phyloP scores from a whole-genome alignment of 2,329 filamentous ascomycete species.

The Beauveria pseudobassiana region DNA sequence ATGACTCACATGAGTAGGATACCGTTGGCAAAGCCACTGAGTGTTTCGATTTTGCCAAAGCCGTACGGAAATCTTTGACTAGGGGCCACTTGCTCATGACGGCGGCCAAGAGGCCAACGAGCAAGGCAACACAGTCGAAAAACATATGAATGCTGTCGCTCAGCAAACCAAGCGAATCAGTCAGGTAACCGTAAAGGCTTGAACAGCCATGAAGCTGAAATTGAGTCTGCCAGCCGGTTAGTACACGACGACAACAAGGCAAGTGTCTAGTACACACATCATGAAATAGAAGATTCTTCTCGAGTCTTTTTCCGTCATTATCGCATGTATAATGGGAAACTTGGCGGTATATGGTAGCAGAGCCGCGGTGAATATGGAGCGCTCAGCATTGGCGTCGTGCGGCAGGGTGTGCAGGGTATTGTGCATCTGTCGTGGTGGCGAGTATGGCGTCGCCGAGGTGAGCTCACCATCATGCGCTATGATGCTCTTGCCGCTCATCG shows the following conservation, averaged over 20 bases:
- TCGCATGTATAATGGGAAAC: constrained; percentile 75
- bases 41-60: constrained; percentile 91
- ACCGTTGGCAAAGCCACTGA: constrained; percentile 94
- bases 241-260: constrained; percentile 11
- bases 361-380: constrained; percentile 64
- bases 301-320: constrained; percentile 86
- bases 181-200: constrained; percentile 88
- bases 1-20: constrained; percentile 74
- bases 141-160: constrained; percentile 99
- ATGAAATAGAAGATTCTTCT: constrained; percentile 97
- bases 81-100: constrained; percentile 97
- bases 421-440: constrained; percentile 16
- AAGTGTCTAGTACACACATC: constrained; percentile 44
- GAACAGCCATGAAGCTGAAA: constrained; percentile 88
- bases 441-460: constrained; percentile 21
- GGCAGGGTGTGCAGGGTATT: constrained; percentile 17
- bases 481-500: constrained; percentile 33
- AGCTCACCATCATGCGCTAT: constrained; percentile 25
- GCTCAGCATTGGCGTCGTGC: constrained; percentile 35
- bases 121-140: constrained; percentile 89
- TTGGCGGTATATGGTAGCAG: constrained; percentile 62
- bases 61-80: constrained; percentile 87
- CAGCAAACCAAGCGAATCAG: constrained; percentile 87
- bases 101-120: constrained; percentile 82
- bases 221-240: constrained; percentile 58